Conservation (phyloP, 2,329 filamentous ascomycete species). For the Exophiala calicioides region DNA sequence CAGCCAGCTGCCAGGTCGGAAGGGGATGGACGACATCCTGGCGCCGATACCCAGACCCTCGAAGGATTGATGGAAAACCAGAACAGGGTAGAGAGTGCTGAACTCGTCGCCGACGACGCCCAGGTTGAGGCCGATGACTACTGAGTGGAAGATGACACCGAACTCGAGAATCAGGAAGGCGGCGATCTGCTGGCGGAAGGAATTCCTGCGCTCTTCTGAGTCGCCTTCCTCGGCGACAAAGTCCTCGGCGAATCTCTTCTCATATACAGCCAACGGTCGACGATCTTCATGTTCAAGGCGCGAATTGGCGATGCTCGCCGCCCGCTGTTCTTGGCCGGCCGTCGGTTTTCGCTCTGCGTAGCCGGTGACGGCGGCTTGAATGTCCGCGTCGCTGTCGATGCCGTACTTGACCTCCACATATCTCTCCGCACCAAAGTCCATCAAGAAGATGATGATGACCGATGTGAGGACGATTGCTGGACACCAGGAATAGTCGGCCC, state of each 20-base stretch:
- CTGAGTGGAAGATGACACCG: conserved; percentile 64
- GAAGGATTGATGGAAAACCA: conserved; percentile 66
- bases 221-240: conserved; percentile 23
- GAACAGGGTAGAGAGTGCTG: conserved; percentile 58
- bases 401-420: conserved; percentile 54
- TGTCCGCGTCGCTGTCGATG: conserved; percentile 29
- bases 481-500: conserved; percentile 49
- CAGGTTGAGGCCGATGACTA: conserved; percentile 64
- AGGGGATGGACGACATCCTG: conserved; percentile 59
- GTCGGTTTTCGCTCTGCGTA: conserved; percentile 5
- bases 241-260: conserved; percentile 16
- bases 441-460: conserved; percentile 52
- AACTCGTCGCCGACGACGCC: conserved; percentile 62
- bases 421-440: conserved; percentile 54
- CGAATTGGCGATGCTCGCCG: not conserved
- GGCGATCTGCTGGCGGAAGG: conserved; percentile 44
- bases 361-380: conserved; percentile 28
- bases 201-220: conserved; percentile 32
- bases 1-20: conserved; percentile 47
- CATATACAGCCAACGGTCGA: conserved; percentile 2
- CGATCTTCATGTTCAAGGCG: conserved; percentile 19
- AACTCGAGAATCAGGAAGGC: conserved; percentile 55
- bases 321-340: conserved; percentile 4
- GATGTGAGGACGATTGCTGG: conserved; percentile 54
- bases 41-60: conserved; percentile 65